These are phyloP conservation scores for Pseudopithomyces maydicus DNA, from an alignment of 2,329 filamentous ascomycete genomes.

Conservation along the genomic window DNA sequence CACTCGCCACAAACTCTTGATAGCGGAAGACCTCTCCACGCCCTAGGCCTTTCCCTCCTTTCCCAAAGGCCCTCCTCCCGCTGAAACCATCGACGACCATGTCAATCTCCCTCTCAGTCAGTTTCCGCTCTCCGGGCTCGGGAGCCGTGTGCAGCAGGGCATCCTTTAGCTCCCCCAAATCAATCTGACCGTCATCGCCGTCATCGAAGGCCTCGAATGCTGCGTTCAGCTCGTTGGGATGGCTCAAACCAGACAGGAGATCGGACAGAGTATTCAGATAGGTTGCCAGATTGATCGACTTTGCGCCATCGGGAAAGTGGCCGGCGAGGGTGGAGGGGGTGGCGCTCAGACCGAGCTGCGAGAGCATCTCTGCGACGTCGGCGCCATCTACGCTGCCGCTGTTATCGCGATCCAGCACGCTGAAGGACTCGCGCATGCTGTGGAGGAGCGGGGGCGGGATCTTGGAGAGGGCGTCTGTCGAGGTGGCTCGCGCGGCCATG, in stretches of 20 bases:
- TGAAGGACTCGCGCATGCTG: constrained; percentile 89
- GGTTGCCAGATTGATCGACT: constrained; percentile 79
- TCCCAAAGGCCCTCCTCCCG: constrained; percentile 80
- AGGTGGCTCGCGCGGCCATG: constrained; percentile 28
- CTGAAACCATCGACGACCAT: constrained; percentile 87
- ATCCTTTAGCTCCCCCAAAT: constrained; percentile 79
- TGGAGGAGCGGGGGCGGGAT: constrained; percentile 82
- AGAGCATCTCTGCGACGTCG: constrained; percentile 85
- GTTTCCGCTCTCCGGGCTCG: constrained; percentile 54
- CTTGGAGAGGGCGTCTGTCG: constrained; percentile 61
- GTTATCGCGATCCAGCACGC: constrained; percentile 88
- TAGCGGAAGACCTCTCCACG: constrained; percentile 92
- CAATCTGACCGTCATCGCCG: constrained; percentile 91
- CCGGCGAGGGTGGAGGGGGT: constrained; percentile 71
- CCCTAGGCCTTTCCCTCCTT: constrained; percentile 53
- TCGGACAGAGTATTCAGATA: constrained; percentile 84
- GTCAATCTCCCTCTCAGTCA: constrained; percentile 70
- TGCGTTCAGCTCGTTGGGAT: constrained; percentile 78
- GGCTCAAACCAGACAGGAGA: constrained; percentile 74
- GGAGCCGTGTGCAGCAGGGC: constrained; percentile 82
- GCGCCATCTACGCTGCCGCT: constrained; percentile 82
- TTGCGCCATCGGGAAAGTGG: constrained; percentile 78
- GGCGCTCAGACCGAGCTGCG: constrained; percentile 80
- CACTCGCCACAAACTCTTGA: constrained; percentile 78
- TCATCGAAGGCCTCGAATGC: constrained; percentile 96